Base-by-base conservation (phyloP, 257 asterid species). In the Solanum microdontum region DNA sequence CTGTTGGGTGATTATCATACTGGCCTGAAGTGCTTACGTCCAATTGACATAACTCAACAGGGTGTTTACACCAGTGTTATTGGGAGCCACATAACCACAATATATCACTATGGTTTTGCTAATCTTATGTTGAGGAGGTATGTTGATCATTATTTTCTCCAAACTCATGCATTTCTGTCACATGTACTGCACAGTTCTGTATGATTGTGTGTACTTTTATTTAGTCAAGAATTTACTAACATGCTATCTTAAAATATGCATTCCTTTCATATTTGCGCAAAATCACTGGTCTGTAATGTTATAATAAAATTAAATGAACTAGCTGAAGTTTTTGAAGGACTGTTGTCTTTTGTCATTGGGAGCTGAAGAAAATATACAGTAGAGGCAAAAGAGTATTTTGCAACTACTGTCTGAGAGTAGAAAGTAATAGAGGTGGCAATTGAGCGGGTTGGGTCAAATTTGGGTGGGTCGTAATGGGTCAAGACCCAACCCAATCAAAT, bases 1-100 rank as follows among this genome's bases (percentile, higher is more conserved):
- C 90, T 95, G 94, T 90, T 96, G 94, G 99, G 99, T 89, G 99
- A 97, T 93, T 97, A 97, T 89, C 98, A 93, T 88, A 96, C 99
- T 84, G 99, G 98, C 68, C 92, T 96, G 84, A 97, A 96, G 91
- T 95, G 99, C 94, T 87, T 96, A 39, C 92, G 88, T 87, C 98
- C 99, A 39, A 94, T 97, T 88, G 99, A 97, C 92, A 94, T 92
- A 87, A 95, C 91, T 89, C 98, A 94, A 86, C 98, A 94, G 92
- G 99, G 99, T 48, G 98, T 97, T 55, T 96, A 93, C 90, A 93
- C 95, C 64, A 93, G 90, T 89, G 98, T 97, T 86, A 97, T 97
- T 82, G 99, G 99, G 69, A 96, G 99, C 91, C 98, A 96, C 88
- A 97, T 97, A 37, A 87, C 98, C 82, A 94, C 96, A 15, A 94